Evolutionary conservation across 768 basidiomycete genomes (phyloP), one percentile per base, ranked within the genome.

Genomic region (Lentinula lateritia): DNA sequence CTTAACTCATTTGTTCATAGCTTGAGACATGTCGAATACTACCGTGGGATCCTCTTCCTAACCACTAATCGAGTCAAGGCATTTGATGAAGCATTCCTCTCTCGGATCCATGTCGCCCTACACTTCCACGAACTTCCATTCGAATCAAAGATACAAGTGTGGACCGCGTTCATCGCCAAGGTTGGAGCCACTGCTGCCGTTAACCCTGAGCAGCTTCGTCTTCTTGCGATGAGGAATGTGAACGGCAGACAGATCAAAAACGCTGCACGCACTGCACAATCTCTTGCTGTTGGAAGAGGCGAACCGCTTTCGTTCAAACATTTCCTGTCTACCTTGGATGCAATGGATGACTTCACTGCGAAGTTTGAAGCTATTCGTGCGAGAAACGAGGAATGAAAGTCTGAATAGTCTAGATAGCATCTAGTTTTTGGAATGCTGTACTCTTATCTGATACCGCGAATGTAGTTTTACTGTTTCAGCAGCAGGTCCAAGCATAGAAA

Each of bases 231-330:
- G 68, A 75, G 80, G 63, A 75, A 80, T 46, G 75, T 88, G 61
- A 88, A 88, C 66, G 87, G 87, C 9, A 67, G 85, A 46, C 84
- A 87, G 73, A 87, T 88, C 68, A 89, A 87, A 80, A 88, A 89
- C 64, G 84, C 83, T 6, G 83, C 83, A 23, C 75, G 83, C 63
- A 88, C 85, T 2, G 86, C 86, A n/a, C 79, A 81, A 59, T 83
- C 83, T 55, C 74, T 88, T 35, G 86, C 87, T 15, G 62, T 74
- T 5, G 83, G 79, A 0, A 70, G 80, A 18, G 74, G 76, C 39
- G 78, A 83, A 71, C 70, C 68, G 48, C 72, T 88, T 12, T 70
- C 68, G n/a, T 82, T 76, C 65, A 69, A 67, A 39, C 85, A 88
- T 72, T 75, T 88, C 56, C 65, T 76, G 64, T 79, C 83, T 67